phyloP scores from a whole-genome alignment of 768 basidiomycete genomes.

The Galerina marginata region DNA sequence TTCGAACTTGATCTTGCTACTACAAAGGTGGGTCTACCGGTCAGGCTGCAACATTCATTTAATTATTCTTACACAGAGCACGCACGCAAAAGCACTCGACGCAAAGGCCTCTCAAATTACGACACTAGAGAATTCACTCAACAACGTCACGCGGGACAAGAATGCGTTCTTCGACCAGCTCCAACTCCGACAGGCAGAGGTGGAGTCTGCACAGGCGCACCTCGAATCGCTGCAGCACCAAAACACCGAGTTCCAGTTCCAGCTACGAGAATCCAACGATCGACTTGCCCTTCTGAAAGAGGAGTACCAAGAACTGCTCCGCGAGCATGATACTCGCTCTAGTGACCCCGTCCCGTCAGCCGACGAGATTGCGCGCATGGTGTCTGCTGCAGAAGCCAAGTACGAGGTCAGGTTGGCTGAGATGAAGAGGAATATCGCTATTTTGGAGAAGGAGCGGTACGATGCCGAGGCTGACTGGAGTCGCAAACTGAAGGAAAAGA shows the following conservation, averaged over 20 bases:
- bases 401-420: conserved; percentile 81
- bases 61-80: conserved; percentile 49
- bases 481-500: conserved; percentile 78
- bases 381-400: conserved; percentile 76
- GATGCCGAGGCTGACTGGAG: conserved; percentile 93
- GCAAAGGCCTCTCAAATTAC: conserved; percentile 65
- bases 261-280: conserved; percentile 81
- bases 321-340: conserved; percentile 56
- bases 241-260: conserved; percentile 85
- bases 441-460: conserved; percentile 80
- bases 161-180: conserved; percentile 83
- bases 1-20: conserved; percentile 78
- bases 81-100: conserved; percentile 70
- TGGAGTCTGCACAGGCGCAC: conserved; percentile 82
- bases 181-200: conserved; percentile 87
- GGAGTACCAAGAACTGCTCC: conserved; percentile 67
- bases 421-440: conserved; percentile 63
- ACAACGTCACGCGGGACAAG: conserved; percentile 74
- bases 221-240: conserved; percentile 78
- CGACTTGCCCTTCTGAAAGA: conserved; percentile 73
- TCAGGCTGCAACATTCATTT: background rate
- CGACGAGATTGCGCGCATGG: conserved; percentile 73
- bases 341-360: conserved; percentile 53
- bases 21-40: conserved; percentile 60
- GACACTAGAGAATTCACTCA: conserved; percentile 73